Evolutionary conservation across 1,139 yeast species (phyloP), one percentile per base, ranked within the genome.

Genomic region (Nakaseomyces bracarensis): DNA sequence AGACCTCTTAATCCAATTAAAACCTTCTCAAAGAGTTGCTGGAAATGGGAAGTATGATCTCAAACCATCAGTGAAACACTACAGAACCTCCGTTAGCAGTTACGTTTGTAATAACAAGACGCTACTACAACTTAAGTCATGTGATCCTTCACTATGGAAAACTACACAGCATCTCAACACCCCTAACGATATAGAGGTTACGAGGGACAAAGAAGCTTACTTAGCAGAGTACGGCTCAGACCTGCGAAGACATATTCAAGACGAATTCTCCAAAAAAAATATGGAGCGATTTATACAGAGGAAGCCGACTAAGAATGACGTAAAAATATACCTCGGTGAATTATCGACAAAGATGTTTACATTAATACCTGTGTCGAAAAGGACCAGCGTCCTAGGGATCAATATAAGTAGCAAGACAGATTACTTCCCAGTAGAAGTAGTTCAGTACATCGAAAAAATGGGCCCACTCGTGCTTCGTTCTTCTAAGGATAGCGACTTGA

Each of bases 1-100:
- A 34, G 51, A 49, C 3, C 36, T 54, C 10, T 39, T 58, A 23
- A 44, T 52, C 8, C 60, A 57, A 40, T 20, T 56, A 14, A 52
- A 55, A 30, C 34, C 34, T 4, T 8, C 29, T 11, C 34, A 30
- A 27, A 27, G 13, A 16, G 34, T 19, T 8, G 19, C 34, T 19
- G 14, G 25, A 10, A 22, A 7, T 7, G 25, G 10, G 25, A 7
- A n/a, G 25, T 22, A 22, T 10, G 25, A 22, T 7, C 25, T 22
- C 9, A 30, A 30, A 19, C 34, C 34, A 5, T n/a, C 14, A 16
- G 22, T 30, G 10, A 13, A 16, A 5, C 34, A 30, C 13, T 18
- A 18, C 34, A 21, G 34, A 6, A 19, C 7, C 22, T 4, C 22
- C 5, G 34, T 30, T 13, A 30, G 34, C 13, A 30, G 22, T 10